Evolutionary conservation across 2,329 filamentous ascomycete genomes (phyloP).

Genomic region (Fusarium acutatum): DNA sequence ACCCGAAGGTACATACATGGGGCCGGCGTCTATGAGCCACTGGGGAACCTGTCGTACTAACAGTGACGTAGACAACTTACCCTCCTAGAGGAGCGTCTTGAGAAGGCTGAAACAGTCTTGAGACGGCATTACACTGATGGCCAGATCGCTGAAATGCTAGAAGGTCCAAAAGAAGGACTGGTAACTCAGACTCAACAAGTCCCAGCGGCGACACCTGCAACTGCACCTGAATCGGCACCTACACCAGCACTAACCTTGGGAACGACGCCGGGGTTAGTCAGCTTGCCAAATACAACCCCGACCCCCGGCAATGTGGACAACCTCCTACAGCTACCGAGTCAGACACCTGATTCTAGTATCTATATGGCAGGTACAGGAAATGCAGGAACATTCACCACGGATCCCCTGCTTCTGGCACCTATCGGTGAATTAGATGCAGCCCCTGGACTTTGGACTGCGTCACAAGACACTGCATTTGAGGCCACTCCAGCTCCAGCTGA

Average conservation of each 20-base stretch:
- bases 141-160: slow-evolving; percentile 29
- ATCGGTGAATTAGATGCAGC: slow-evolving; percentile 13
- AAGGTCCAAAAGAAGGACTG: slow-evolving; percentile 16
- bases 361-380: slow-evolving; percentile 5
- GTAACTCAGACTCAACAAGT: not conserved
- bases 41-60: not conserved
- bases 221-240: not conserved
- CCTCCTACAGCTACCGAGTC: slow-evolving; percentile 12
- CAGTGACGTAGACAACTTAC: slow-evolving; percentile 22
- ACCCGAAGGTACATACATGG: slow-evolving; percentile 17
- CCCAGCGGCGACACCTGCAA: not conserved
- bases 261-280: not conserved
- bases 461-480: not conserved
- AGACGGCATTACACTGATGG: slow-evolving; percentile 26
- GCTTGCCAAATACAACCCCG: slow-evolving; percentile 4
- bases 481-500: not conserved
- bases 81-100: slow-evolving; percentile 29
- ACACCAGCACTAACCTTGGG: not conserved
- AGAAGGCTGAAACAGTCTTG: slow-evolving; percentile 32
- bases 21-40: not conserved
- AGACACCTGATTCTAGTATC: not conserved
- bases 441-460: not conserved
- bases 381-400: not conserved
- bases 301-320: slow-evolving; percentile 1
- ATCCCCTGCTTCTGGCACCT: slow-evolving; percentile 13